Evolutionary conservation across 2,329 filamentous ascomycete species (phyloP).

Genomic region (Colletotrichum ledebouriae): DNA sequence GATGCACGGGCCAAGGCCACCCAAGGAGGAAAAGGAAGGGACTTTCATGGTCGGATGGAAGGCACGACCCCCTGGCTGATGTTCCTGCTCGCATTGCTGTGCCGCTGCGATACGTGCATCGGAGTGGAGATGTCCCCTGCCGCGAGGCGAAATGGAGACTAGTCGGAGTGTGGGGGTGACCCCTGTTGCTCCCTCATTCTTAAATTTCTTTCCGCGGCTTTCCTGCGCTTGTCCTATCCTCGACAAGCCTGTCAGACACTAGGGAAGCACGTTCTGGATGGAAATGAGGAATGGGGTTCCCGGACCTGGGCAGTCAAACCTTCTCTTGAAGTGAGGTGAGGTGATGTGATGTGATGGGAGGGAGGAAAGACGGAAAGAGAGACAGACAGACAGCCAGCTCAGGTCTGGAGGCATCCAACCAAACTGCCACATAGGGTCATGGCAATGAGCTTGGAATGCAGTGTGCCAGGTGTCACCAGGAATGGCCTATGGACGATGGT

Average conservation of each 20-base stretch:
- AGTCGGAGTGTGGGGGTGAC: slow-evolving; percentile 17
- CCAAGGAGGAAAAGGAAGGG: slow-evolving; percentile 18
- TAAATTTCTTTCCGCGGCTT: slow-evolving; percentile 16
- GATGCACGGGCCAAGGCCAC: slow-evolving; percentile 32
- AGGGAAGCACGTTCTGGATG: too few relatives aligned
- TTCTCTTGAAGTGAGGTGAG: background rate
- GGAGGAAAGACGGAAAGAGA: background rate
- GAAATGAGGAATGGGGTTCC: slow-evolving; percentile 14
- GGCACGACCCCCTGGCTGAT: background rate
- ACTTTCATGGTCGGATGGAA: background rate
- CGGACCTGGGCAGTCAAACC: slow-evolving; percentile 8
- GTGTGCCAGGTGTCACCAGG: background rate
- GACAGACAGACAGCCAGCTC: too few relatives aligned
- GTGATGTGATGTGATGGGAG: background rate
- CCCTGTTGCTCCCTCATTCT: slow-evolving; percentile 31
- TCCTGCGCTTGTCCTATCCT: slow-evolving; percentile 4
- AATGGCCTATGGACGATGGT: slow-evolving; percentile 3
- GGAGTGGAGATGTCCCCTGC: slow-evolving; percentile 12
- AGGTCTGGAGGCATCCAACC: background rate
- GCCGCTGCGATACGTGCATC: background rate
- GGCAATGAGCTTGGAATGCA: background rate
- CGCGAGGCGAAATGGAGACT: slow-evolving; percentile 21
- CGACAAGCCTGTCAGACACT: slow-evolving; percentile 4
- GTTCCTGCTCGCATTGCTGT: slow-evolving; percentile 17
- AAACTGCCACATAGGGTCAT: slow-evolving; percentile 1